Evolutionary conservation across 2,329 filamentous ascomycete species (phyloP).

Genomic region (Capronia coronata): DNA sequence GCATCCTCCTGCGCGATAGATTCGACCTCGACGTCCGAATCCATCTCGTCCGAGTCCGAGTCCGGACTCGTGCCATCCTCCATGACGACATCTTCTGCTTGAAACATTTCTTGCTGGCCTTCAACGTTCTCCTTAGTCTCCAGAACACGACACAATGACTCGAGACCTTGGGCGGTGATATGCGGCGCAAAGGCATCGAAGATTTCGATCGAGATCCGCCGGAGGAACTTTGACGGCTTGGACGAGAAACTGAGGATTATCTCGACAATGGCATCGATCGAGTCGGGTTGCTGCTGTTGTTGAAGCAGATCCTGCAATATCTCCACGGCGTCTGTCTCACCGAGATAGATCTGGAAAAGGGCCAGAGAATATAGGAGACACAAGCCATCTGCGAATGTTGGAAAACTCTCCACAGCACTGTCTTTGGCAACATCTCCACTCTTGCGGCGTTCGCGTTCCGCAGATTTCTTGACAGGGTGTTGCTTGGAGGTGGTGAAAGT

Average conservation of each 20-base stretch:
- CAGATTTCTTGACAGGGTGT: not conserved
- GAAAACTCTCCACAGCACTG: conserved; percentile 30
- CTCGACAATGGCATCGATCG: conserved; percentile 72
- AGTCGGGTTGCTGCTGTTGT: conserved; percentile 54
- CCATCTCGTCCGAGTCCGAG: conserved; percentile 35
- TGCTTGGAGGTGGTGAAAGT: conserved; percentile 36
- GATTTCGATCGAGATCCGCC: conserved; percentile 79
- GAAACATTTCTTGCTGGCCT: conserved; percentile 82
- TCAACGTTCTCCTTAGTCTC: conserved; percentile 70
- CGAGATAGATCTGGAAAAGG: conserved; percentile 82
- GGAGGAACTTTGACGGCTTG: conserved; percentile 74
- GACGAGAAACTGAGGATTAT: conserved; percentile 85
- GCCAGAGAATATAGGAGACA: conserved; percentile 77
- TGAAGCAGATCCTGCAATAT: conserved; percentile 72
- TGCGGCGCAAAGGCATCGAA: conserved; percentile 75
- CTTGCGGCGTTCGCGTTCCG: not conserved
- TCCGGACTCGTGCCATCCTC: conserved; percentile 41
- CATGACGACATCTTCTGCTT: conserved; percentile 57
- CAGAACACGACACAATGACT: conserved; percentile 59
- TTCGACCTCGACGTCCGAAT: conserved; percentile 39
- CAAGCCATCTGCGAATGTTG: conserved; percentile 55
- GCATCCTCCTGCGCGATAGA: conserved; percentile 9
- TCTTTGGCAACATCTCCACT: conserved; percentile 31
- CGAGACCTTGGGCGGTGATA: conserved; percentile 66
- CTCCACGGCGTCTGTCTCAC: conserved; percentile 75